Evolutionary conservation across 805 yeast species (phyloP), one percentile per base, ranked within the genome.

Genomic region (Hanseniaspora occidentalis): DNA sequence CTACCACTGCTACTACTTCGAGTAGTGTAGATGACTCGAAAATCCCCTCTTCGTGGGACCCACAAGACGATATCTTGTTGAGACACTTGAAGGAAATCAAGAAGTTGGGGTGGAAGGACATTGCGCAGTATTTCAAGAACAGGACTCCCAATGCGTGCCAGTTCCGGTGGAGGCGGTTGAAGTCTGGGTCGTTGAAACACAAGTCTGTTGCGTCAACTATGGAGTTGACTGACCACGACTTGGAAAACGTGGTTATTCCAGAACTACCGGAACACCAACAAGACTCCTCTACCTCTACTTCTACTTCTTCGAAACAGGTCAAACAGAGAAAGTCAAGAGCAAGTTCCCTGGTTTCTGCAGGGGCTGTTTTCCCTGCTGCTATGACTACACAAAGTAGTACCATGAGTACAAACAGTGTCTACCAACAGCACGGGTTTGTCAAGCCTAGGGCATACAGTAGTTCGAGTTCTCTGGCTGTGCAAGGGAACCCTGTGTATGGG

Each of bases 101-200:
- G 56, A 82, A 81, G 55, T 67, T 84, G 49, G 95, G 95, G 1
- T 84, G 95, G 95, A 77, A 84, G 57, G 94, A 84, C 48, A 84
- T 84, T 38, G 79, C 92, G 1, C 69, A 77, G 25, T 82, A 80
- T 52, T 84, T 84, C 58, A 70, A 75, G 34, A 79, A 79, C 56
- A 65, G 95, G 54, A 84, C 95, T 2, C 86, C 94, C 27, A 84
- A 83, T 54, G 94, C 94, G 2, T 83, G 94, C 51, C 94, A 83
- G 61, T 83, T 83, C 54, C 72, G 95, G 50, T 84, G 95, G 95
- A 71, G 95, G 57, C 62, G 95, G 46, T 62, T 77, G 36, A 72
- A 64, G 46, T 63, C 68, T 1, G 70, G 70, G 1, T 58, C 63
- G 19, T 47, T 66, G 39, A 65, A 66, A 43, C 50, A 55, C 14